phyloP scores from a whole-genome alignment of 2,329 filamentous ascomycete species.

The Phaeosphaeria sp. region DNA sequence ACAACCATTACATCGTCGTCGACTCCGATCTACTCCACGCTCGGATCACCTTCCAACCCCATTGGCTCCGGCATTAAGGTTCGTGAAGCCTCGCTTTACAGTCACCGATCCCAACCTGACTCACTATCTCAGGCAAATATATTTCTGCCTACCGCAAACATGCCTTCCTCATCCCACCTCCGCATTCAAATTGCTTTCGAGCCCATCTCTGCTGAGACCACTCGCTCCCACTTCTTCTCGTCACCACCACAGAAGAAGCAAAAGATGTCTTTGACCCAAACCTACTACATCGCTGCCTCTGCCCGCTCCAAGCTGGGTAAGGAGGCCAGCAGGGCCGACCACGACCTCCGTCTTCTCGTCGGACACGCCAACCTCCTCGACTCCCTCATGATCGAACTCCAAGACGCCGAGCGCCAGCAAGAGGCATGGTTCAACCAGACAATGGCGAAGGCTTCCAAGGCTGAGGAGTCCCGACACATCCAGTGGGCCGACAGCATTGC shows the following conservation, averaged over 20 bases:
- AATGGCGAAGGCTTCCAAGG: slow-evolving; percentile 74
- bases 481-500: slow-evolving; percentile 85
- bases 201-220: slow-evolving; percentile 53
- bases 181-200: slow-evolving; percentile 56
- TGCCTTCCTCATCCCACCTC: slow-evolving; percentile 58
- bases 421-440: slow-evolving; percentile 98
- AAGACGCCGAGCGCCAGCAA: slow-evolving; percentile 93
- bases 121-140: slow-evolving; percentile 51
- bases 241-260: slow-evolving; percentile 65
- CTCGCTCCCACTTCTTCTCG: slow-evolving; percentile 51
- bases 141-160: slow-evolving; percentile 44
- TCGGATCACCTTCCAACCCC: slow-evolving; percentile 42
- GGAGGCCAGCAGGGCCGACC: slow-evolving; percentile 88
- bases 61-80: slow-evolving; percentile 43
- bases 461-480: slow-evolving; percentile 72
- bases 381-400: slow-evolving; percentile 87
- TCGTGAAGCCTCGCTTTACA: slow-evolving; percentile 38
- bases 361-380: slow-evolving; percentile 99
- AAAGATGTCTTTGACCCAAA: slow-evolving; percentile 97
- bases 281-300: slow-evolving; percentile 97
- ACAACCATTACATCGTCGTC: slow-evolving; percentile 15
- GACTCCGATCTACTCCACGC: slow-evolving; percentile 17
- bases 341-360: slow-evolving; percentile 93
- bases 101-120: slow-evolving; percentile 58
- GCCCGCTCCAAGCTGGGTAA: slow-evolving; percentile 93